Percentiles rank a stretch among this genome's conserved stretches.
phyloP scores from a whole-genome alignment of 768 basidiomycete species.

The Panaeolus cyanescens region DNA sequence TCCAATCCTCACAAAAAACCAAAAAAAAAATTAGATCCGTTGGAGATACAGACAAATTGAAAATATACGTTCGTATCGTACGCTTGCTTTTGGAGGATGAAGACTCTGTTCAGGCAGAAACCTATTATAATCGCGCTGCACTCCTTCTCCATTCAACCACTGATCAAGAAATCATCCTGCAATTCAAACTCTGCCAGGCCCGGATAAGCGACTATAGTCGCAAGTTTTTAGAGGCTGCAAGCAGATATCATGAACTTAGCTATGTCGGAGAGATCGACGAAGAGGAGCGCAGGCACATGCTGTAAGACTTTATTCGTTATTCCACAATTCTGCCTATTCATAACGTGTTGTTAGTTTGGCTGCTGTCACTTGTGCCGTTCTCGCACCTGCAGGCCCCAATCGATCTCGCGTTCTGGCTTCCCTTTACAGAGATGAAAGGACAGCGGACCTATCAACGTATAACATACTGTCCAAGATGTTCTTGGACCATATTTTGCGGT shows the following conservation, averaged over 20 bases:
- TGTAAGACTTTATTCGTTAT: constrained; percentile 54
- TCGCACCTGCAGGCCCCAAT: constrained; percentile 96
- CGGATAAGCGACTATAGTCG: constrained; percentile 91
- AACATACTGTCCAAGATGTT: constrained; percentile 98
- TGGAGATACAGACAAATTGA: constrained; percentile 84
- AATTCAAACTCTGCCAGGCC: constrained; percentile 93
- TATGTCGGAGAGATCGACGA: constrained; percentile 92
- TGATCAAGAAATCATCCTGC: constrained; percentile 78
- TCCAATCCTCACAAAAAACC: too few species aligned
- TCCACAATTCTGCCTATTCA: neutral
- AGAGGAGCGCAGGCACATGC: constrained; percentile 86
- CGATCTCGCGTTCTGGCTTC: constrained; percentile 92
- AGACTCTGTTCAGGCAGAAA: constrained; percentile 96
- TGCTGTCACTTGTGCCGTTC: constrained; percentile 93
- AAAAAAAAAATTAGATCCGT: constrained; percentile 34
- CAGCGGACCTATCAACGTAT: constrained; percentile 74
- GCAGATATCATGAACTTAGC: constrained; percentile 92
- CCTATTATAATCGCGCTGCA: constrained; percentile 95
- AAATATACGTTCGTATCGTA: constrained; percentile 91
- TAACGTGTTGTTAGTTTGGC: constrained; percentile 58
- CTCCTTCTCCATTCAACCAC: constrained; percentile 80
- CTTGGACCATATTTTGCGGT: constrained; percentile 93
- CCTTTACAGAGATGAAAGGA: constrained; percentile 92
- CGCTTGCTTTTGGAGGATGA: constrained; percentile 94
- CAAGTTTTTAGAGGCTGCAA: constrained; percentile 93